A percentile compares a stretch with the other conserved stretches of the same genome.
Conservation (phyloP, 257 asterid genomes). For the Coffea eugenioides region DNA sequence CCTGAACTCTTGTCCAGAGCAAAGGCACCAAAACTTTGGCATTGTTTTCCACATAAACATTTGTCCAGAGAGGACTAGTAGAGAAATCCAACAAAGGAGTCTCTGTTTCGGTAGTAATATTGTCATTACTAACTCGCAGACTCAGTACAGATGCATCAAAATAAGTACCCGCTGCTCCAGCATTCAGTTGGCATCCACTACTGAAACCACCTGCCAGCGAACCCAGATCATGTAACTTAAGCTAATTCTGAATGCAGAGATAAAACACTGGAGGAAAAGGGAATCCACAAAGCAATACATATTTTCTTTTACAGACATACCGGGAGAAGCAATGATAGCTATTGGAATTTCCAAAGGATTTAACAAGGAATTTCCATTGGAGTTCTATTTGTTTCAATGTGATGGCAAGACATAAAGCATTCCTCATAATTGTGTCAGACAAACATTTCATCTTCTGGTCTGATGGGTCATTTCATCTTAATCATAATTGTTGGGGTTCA, state of each 20-base stretch:
- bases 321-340: background rate
- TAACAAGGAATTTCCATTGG: background rate
- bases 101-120: conserved; percentile 90
- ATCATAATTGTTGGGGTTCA: background rate
- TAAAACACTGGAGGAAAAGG: background rate
- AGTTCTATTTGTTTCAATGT: background rate
- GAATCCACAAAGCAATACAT: background rate
- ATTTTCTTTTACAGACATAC: background rate
- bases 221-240: conserved; percentile 20
- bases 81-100: conserved; percentile 95
- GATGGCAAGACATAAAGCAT: conserved; percentile 3
- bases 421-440: background rate
- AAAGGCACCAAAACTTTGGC: conserved; percentile 96
- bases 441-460: background rate
- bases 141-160: conserved; percentile 90
- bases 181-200: conserved; percentile 81
- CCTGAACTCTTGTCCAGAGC: conserved; percentile 99
- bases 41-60: conserved; percentile 90
- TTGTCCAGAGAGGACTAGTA: conserved; percentile 89
- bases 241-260: background rate
- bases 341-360: background rate
- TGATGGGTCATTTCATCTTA: background rate
- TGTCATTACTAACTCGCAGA: conserved; percentile 83
- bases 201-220: conserved; percentile 81
- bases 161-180: conserved; percentile 99